A percentile compares a stretch with the other conserved stretches of the same genome.
phyloP scores from a whole-genome alignment of 768 basidiomycete species.

The Phlegmacium glaucopus region DNA sequence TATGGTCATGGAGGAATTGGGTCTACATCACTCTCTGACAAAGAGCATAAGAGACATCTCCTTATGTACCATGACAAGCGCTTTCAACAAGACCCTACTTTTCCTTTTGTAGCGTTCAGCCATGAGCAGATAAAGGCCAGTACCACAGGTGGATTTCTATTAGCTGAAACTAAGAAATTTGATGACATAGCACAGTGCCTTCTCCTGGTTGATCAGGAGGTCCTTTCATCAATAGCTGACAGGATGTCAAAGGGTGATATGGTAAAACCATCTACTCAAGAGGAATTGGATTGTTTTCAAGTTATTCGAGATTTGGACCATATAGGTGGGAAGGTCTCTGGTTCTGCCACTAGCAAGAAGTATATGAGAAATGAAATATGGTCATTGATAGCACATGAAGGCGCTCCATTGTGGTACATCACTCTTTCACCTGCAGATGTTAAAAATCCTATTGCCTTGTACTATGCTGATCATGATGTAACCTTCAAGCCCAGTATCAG shows the following conservation, averaged over 20 bases:
- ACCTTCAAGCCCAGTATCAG: slow-evolving; percentile 16
- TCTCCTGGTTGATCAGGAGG: slow-evolving; percentile 16
- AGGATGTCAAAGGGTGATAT: slow-evolving; percentile 21
- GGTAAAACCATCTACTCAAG: slow-evolving; percentile 22
- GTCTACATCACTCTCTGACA: slow-evolving; percentile 5
- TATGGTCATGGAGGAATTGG: slow-evolving; percentile 33
- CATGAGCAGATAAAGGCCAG: slow-evolving; percentile 34
- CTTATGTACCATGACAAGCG: slow-evolving; percentile 37
- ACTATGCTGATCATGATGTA: slow-evolving; percentile 24
- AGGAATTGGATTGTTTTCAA: slow-evolving; percentile 31
- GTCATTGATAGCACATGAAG: slow-evolving; percentile 20
- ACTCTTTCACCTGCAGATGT: slow-evolving; percentile 30
- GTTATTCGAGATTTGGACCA: slow-evolving; percentile 32
- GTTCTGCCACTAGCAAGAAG: slow-evolving; percentile 25
- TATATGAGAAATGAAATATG: slow-evolving; percentile 28
- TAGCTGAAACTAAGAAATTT: slow-evolving; percentile 24
- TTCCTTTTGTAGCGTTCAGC: slow-evolving; percentile 37
- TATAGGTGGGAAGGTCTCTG: slow-evolving; percentile 27
- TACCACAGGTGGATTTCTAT: slow-evolving; percentile 22
- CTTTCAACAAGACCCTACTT: slow-evolving; percentile 34
- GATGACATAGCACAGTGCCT: slow-evolving; percentile 18
- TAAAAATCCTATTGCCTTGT: slow-evolving; percentile 29
- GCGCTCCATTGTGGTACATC: slow-evolving; percentile 32
- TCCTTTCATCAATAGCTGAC: slow-evolving; percentile 15
- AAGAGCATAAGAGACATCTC: slow-evolving; percentile 22